These are phyloP conservation scores for Begonia fuchsioides DNA, from an alignment of 306 rosid species.

Conservation along the genomic window DNA sequence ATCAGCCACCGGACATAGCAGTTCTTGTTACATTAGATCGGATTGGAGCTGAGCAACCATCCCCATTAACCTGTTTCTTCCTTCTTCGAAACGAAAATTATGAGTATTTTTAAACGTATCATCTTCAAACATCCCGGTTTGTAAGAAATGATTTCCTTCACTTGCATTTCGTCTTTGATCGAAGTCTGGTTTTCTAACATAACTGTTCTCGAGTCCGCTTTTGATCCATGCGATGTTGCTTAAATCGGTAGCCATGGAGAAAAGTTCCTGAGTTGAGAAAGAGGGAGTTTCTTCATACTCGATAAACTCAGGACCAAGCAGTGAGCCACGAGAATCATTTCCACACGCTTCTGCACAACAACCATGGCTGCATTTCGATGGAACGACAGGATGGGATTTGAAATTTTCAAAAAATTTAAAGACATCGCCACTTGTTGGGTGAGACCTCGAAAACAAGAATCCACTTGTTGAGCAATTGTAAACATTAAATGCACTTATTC, in stretches of 20 bases:
- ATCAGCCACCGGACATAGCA: too few relatives aligned
- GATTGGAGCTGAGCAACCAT: too few relatives aligned
- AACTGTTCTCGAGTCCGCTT: constrained; percentile 45
- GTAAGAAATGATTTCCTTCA: too few relatives aligned
- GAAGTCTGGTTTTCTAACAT: neutral
- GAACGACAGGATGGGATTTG: constrained; percentile 34
- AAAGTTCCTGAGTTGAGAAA: constrained; percentile 36
- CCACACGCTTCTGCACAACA: constrained; percentile 19
- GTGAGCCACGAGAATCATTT: constrained; percentile 16
- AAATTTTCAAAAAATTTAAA: constrained; percentile 27
- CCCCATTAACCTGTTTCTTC: too few relatives aligned
- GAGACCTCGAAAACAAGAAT: constrained; percentile 15
- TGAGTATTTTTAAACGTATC: too few relatives aligned
- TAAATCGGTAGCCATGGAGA: constrained; percentile 52
- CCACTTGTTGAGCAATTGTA: constrained; percentile 25
- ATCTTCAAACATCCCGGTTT: too few relatives aligned
- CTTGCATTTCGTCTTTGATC: too few relatives aligned
- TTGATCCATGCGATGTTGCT: constrained; percentile 66
- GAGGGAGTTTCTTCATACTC: constrained; percentile 9
- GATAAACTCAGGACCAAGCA: constrained; percentile 45
- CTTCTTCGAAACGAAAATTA: too few relatives aligned
- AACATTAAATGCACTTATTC: constrained; percentile 46
- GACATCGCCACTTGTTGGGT: constrained; percentile 20
- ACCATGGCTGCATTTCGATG: constrained; percentile 45
- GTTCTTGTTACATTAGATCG: too few relatives aligned